Evolutionary conservation across 306 rosid genomes (phyloP), one percentile per base, ranked within the genome.

Genomic region (Carpinus viminea): DNA sequence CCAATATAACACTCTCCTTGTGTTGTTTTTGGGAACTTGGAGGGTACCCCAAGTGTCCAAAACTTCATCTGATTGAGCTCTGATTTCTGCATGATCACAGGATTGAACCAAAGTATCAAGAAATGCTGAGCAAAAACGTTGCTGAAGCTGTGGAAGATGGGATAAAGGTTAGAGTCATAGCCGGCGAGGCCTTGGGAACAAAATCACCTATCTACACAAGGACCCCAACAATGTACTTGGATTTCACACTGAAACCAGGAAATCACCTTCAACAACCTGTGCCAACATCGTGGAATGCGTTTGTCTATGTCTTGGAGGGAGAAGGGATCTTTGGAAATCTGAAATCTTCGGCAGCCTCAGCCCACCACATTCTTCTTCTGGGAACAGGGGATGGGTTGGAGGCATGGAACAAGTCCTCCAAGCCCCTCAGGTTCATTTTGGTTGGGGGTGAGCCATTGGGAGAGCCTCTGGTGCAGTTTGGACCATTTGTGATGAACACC

Each of bases 401-500:
- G 83, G 93, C 79, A 10, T 95, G 98, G 99, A 95, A 95, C 84
- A 91, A 84, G 81, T 88, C 93, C 41, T 75, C 89, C 60, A 88
- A 86, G 85, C 36, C 72, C 0, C 89, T 95, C 9, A 85, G 98
- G 81, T 95, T 95, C 86, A 82, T 95, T 76, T 69, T 95, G 65
- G 88, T 95, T 24, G 99, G 94, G 57, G 99, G 98, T 15, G 93
- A 93, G 73, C 99, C 98, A 47, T 38, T 95, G 73, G 92, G 90
- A 31, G 98, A 95, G 78, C 92, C 97, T 11, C 60, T 95, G 24
- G 89, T 72, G 21, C 99, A 95, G 79, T 86, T 84, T 79, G 99
- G 99, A 46, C 96, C 99, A n/a, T 91, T 95, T 86, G 99, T 95
- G 86, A 95, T 95, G 99, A 95, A 95, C 85, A 92, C 92, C 26